These are phyloP conservation scores for Aureobasidium uvarum DNA, from an alignment of 2,329 filamentous ascomycete species.

Conservation along the genomic window DNA sequence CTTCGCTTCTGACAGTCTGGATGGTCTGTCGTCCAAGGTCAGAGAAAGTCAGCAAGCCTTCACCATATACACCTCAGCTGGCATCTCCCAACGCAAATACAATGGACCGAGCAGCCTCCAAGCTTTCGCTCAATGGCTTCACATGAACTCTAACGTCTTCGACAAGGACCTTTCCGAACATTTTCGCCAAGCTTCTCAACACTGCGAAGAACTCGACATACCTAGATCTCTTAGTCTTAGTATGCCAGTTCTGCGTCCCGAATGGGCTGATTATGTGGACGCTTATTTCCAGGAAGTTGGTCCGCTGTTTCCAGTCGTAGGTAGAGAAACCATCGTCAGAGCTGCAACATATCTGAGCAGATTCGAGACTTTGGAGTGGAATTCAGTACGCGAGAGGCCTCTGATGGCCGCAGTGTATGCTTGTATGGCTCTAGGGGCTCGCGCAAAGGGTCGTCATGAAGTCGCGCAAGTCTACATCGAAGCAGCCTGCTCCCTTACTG, in stretches of 20 bases:
- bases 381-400: background rate
- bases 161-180: background rate
- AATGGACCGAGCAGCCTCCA: conserved; percentile 28
- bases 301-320: background rate
- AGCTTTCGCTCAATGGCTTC: conserved; percentile 28
- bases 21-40: no score
- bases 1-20: no score
- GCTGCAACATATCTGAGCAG: background rate
- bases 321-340: background rate
- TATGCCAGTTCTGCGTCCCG: background rate
- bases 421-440: background rate
- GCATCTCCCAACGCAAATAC: conserved; percentile 20
- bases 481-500: background rate
- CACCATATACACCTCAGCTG: background rate
- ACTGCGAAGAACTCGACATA: conserved; percentile 8
- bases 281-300: background rate
- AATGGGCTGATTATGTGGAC: background rate
- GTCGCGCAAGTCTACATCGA: background rate
- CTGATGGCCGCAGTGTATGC: conserved; percentile 4
- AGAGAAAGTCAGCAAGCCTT: conserved; percentile 10
- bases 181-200: conserved; percentile 11
- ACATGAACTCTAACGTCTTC: conserved; percentile 11
- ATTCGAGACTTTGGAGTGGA: background rate
- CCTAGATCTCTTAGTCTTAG: background rate
- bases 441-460: background rate